phyloP scores from a whole-genome alignment of 768 basidiomycete genomes.

The Phallus indusiatus region DNA sequence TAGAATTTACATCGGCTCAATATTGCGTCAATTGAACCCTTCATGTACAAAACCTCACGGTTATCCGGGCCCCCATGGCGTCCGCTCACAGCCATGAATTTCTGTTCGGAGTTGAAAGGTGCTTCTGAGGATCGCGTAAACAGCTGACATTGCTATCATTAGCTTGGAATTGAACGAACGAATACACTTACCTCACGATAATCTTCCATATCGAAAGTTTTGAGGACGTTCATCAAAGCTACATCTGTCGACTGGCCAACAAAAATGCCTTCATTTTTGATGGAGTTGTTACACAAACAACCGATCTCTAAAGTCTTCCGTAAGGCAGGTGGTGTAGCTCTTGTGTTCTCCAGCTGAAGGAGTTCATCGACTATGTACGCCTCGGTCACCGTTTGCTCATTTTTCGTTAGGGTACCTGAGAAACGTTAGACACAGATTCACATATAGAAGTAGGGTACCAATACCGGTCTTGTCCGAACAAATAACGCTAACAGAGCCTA shows the following conservation, averaged over 20 bases:
- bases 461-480: slow-evolving; percentile 94
- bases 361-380: slow-evolving; percentile 82
- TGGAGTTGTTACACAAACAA: slow-evolving; percentile 84
- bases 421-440: neutral
- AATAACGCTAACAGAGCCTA: slow-evolving; percentile 94
- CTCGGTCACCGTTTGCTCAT: slow-evolving; percentile 91
- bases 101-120: slow-evolving; percentile 89
- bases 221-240: slow-evolving; percentile 74
- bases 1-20: slow-evolving; percentile 82
- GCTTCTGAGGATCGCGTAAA: slow-evolving; percentile 70
- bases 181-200: slow-evolving; percentile 52
- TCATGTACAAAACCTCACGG: slow-evolving; percentile 81
- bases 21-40: slow-evolving; percentile 85
- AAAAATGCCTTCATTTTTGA: slow-evolving; percentile 58
- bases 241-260: slow-evolving; percentile 93
- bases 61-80: slow-evolving; percentile 36
- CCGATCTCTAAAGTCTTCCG: slow-evolving; percentile 74
- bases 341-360: slow-evolving; percentile 43
- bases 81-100: slow-evolving; percentile 89
- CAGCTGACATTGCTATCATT: slow-evolving; percentile 28
- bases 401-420: slow-evolving; percentile 82
- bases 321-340: slow-evolving; percentile 51
- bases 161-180: neutral
- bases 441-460: slow-evolving; percentile 10
- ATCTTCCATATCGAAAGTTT: slow-evolving; percentile 57